Percentiles rank a stretch among this genome's conserved stretches.
These are phyloP conservation scores for Gossypium sturtianum DNA, from an alignment of 345 rosid genomes.

Conservation along the genomic window DNA sequence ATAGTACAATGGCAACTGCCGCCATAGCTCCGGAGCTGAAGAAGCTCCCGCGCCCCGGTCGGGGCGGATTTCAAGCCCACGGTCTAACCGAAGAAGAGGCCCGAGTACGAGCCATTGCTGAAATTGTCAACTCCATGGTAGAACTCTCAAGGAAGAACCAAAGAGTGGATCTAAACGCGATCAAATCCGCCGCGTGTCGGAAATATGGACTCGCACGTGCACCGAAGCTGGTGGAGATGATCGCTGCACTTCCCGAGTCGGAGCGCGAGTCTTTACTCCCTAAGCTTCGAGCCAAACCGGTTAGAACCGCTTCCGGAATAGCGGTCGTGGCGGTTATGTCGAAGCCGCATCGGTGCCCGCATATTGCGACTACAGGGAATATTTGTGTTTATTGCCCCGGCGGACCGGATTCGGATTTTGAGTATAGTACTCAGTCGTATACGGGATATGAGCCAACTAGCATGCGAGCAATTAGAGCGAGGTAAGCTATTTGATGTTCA, in stretches of 20 bases:
- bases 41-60: slow-evolving; percentile 76
- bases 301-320: slow-evolving; percentile 93
- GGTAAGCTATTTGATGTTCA: slow-evolving; percentile 36
- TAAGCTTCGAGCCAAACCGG: slow-evolving; percentile 94
- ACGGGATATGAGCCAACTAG: slow-evolving; percentile 99
- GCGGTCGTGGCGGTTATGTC: slow-evolving; percentile 99
- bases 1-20: slow-evolving; percentile 57
- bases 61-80: slow-evolving; percentile 81
- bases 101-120: slow-evolving; percentile 85
- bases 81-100: slow-evolving; percentile 95
- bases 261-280: slow-evolving; percentile 91
- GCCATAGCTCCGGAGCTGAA: slow-evolving; percentile 38
- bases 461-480: slow-evolving; percentile 98
- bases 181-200: slow-evolving; percentile 84
- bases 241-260: slow-evolving; percentile 89
- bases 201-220: slow-evolving; percentile 91
- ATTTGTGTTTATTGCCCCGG: slow-evolving; percentile 97
- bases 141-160: slow-evolving; percentile 90
- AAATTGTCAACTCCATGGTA: slow-evolving; percentile 85
- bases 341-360: slow-evolving; percentile 97
- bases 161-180: slow-evolving; percentile 87
- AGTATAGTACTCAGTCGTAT: slow-evolving; percentile 97
- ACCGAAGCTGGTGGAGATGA: slow-evolving; percentile 97
- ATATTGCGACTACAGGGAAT: slow-evolving; percentile 94
- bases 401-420: slow-evolving; percentile 97